Conservation (phyloP, 139 green algal species). For the Deuterostichococcus epilithicus region DNA sequence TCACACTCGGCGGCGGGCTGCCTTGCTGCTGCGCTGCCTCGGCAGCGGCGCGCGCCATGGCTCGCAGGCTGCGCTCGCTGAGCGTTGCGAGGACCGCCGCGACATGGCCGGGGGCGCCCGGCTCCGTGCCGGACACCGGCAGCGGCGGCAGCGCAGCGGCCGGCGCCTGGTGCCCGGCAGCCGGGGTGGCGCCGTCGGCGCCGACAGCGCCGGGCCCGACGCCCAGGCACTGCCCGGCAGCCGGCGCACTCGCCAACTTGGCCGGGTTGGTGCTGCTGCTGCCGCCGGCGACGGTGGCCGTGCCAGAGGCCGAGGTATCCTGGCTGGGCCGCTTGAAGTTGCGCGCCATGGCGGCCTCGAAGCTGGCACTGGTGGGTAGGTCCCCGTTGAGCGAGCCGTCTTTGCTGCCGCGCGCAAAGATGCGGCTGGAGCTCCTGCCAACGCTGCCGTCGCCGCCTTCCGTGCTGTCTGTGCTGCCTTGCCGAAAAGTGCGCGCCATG, state of each 20-base stretch:
- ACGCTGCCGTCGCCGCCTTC: too few species aligned
- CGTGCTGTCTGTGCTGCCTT: too few species aligned
- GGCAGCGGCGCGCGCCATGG: neutral
- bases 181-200: neutral
- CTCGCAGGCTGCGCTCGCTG: neutral
- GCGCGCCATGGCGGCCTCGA: neutral
- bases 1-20: neutral
- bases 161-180: too few species aligned
- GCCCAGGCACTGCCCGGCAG: too few species aligned
- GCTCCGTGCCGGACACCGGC: neutral
- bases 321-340: neutral
- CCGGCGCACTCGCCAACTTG: too few species aligned
- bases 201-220: too few species aligned
- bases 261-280: too few species aligned
- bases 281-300: too few species aligned
- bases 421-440: neutral
- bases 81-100: neutral
- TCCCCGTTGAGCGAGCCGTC: neutral
- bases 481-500: too few species aligned
- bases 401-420: neutral
- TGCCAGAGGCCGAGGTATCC: neutral
- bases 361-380: too few species aligned
- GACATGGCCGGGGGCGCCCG: neutral
- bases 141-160: too few species aligned
- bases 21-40: too few species aligned